Evolutionary conservation across 2,329 filamentous ascomycete species (phyloP), one percentile per base, ranked within the genome.

Genomic region (Aspergillus piperis): DNA sequence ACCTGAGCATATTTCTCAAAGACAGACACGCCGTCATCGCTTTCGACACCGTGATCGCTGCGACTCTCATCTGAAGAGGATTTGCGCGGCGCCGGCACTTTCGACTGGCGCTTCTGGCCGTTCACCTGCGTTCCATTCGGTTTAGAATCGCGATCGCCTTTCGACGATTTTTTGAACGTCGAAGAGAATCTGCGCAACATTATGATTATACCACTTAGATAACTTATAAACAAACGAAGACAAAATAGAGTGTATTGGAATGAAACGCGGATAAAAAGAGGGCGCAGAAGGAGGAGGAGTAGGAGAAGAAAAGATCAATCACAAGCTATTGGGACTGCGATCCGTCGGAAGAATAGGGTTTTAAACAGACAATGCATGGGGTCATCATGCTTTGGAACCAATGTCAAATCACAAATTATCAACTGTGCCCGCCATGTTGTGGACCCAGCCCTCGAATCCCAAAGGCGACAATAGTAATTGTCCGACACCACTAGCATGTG

Each of bases 1-100:
- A 82, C 69, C 64, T 80, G 77, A 19, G 78, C 77, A 70, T 77
- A 81, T 62, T 77, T 74, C 38, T 77, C 73, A 58, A 82, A 82
- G 15, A 74, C 71, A 7, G 70, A 69, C 23, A 75, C 71, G 8
- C 80, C 73, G 62, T 80, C 76, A 30, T 71, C 70, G n/a, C 75
- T 73, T 58, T 75, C 77, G 52, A 75, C 74, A 5, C 41, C 44
- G 25, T 41, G 39, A 19, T 55, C 39, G 50, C 60, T 66, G 32
- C 72, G 68, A 3, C 71, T 71, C 21, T 70, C 64, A 19, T 71
- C 69, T 8, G 69, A 63, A 0, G 68, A 54, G 19, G 71, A 62
- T 41, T 69, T 71, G 48, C 59, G 70, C 41, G 60, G 41, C 4
- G 71, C 61, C 0, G 72, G 62, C 15, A 62, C 61, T 64, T 71